Percentiles rank a stretch among this genome's conserved stretches.
Conservation (phyloP, 1,139 yeast species). For the Geotrichum histeridarum region DNA sequence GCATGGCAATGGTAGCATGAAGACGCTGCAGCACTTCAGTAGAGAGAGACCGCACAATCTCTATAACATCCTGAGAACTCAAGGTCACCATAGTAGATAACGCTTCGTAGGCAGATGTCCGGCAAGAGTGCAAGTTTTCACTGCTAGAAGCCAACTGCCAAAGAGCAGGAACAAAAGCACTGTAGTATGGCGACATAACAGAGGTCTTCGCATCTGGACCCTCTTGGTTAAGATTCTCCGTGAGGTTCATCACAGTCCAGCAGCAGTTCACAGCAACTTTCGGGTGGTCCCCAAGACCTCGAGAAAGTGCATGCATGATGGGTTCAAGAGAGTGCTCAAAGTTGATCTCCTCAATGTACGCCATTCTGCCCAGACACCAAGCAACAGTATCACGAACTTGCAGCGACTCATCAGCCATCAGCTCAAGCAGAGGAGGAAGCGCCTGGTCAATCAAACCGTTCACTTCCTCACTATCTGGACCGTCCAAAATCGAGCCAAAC, state of each 20-base stretch:
- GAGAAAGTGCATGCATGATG: conserved; percentile 64
- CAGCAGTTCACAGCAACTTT: conserved; percentile 93
- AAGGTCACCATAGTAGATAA: conserved; percentile 73
- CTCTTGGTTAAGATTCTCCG: conserved; percentile 71
- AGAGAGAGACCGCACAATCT: conserved; percentile 66
- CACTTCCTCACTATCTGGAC: conserved; percentile 76
- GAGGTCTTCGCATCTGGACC: conserved; percentile 53
- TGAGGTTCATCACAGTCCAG: conserved; percentile 90
- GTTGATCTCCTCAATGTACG: conserved; percentile 80
- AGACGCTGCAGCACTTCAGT: conserved; percentile 67
- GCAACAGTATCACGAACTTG: conserved; percentile 97
- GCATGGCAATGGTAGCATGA: conserved; percentile 58
- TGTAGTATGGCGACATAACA: conserved; percentile 69
- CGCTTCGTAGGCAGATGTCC: conserved; percentile 96
- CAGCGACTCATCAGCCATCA: conserved; percentile 67
- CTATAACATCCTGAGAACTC: conserved; percentile 67
- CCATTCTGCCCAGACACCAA: conserved; percentile 96
- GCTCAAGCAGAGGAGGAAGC: conserved; percentile 63
- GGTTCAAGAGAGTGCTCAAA: conserved; percentile 57
- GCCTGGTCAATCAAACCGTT: conserved; percentile 72
- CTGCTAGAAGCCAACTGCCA: conserved; percentile 60
- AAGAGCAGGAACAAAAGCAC: conserved; percentile 62
- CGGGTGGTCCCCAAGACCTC: conserved; percentile 83
- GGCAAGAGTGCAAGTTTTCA: conserved; percentile 81
- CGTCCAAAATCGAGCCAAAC: conserved; percentile 92